These are phyloP conservation scores for Gremmenia infestans DNA, from an alignment of 2,329 filamentous ascomycete species.

Conservation along the genomic window DNA sequence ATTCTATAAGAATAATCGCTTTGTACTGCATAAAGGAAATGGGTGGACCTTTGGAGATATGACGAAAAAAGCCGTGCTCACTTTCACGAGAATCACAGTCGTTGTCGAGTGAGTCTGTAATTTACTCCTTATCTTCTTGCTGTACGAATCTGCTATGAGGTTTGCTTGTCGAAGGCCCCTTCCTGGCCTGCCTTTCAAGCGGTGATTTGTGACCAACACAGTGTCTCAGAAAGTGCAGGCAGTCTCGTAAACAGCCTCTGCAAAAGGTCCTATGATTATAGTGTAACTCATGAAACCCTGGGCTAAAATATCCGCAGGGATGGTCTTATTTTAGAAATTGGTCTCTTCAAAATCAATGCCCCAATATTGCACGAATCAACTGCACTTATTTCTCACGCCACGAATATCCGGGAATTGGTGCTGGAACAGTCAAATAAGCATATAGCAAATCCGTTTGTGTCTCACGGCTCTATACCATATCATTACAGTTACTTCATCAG, in stretches of 20 bases:
- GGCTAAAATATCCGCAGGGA: neutral
- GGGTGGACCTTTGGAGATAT: neutral
- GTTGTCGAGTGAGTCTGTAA: neutral
- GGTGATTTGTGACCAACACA: no score
- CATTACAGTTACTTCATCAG: neutral
- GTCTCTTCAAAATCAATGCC: neutral
- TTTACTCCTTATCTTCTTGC: neutral
- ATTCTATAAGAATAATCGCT: neutral
- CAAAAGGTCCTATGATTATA: no score
- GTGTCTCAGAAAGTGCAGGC: no score
- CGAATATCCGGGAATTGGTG: neutral
- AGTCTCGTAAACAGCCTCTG: no score
- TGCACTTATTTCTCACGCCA: neutral
- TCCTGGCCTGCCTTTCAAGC: no score
- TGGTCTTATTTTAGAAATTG: neutral
- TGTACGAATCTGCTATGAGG: no score
- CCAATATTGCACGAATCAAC: neutral
- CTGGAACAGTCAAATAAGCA: neutral
- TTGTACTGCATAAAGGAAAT: neutral
- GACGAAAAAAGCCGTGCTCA: neutral
- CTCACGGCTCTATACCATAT: neutral
- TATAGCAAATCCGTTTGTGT: neutral
- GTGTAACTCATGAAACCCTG: neutral
- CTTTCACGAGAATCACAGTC: neutral
- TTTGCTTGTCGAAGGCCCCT: no score